phyloP scores from a whole-genome alignment of 2,329 filamentous ascomycete genomes.

The Fusarium sp. region DNA sequence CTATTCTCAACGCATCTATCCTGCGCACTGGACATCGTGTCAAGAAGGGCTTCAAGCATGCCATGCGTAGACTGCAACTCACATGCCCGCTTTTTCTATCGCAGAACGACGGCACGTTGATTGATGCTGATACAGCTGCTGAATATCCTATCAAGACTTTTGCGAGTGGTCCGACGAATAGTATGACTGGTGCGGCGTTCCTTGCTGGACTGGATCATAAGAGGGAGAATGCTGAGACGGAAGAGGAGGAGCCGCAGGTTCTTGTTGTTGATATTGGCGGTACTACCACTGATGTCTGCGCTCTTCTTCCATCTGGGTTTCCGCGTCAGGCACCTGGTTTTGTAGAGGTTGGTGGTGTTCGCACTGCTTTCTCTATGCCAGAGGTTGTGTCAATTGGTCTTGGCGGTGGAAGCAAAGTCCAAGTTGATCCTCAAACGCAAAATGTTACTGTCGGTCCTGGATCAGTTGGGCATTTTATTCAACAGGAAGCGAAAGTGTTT shows the following conservation, averaged over 20 bases:
- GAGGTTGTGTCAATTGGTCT: constrained; percentile 67
- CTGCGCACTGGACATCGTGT: constrained; percentile 59
- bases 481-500: constrained; percentile 61
- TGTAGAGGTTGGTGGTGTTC: constrained; percentile 67
- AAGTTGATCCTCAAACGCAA: constrained; percentile 29
- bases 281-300: constrained; percentile 70
- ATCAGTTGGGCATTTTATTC: constrained; percentile 65
- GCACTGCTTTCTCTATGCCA: constrained; percentile 69
- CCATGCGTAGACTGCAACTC: constrained; percentile 56
- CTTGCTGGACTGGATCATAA: constrained; percentile 59
- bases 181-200: constrained; percentile 64
- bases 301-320: constrained; percentile 67
- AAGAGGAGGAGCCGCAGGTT: constrained; percentile 46
- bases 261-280: constrained; percentile 70
- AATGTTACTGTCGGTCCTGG: constrained; percentile 63
- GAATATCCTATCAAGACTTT: constrained; percentile 64
- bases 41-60: constrained; percentile 59
- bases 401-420: constrained; percentile 61
- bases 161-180: constrained; percentile 65
- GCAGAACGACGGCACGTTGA: constrained; percentile 65
- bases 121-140: constrained; percentile 59
- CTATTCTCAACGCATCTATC: constrained; percentile 65
- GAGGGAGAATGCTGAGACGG: neutral
- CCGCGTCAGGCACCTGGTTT: constrained; percentile 69
- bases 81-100: constrained; percentile 60